Conservation (phyloP, 2,329 filamentous ascomycete genomes). For the Epichloe aotearoae region DNA sequence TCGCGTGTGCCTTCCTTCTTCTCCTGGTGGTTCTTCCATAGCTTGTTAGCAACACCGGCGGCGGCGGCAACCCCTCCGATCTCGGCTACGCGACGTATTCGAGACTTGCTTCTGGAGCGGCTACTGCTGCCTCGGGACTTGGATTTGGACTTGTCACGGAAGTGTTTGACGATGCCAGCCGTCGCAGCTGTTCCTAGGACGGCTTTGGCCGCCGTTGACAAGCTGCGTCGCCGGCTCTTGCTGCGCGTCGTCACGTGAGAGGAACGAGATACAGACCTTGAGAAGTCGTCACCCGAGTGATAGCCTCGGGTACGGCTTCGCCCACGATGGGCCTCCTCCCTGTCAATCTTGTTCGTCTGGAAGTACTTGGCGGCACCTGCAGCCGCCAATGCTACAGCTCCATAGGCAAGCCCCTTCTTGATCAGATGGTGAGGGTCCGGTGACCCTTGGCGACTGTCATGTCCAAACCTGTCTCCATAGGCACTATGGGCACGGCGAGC, state of each 20-base stretch:
- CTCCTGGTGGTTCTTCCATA: constrained; percentile 47
- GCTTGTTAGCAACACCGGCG: constrained; percentile 45
- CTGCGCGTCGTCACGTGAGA: constrained; percentile 26
- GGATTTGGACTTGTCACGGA: constrained; percentile 37
- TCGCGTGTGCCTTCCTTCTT: constrained; percentile 39
- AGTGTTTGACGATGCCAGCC: constrained; percentile 44
- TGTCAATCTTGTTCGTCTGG: constrained; percentile 45
- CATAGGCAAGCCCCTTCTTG: constrained; percentile 49
- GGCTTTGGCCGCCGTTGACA: constrained; percentile 40
- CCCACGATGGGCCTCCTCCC: constrained; percentile 44
- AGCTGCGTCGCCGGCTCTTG: constrained; percentile 31
- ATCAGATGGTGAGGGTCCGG: constrained; percentile 34
- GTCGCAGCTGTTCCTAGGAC: constrained; percentile 44
- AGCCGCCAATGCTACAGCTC: constrained; percentile 49
- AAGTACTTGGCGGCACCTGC: constrained; percentile 54
- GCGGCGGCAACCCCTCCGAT: constrained; percentile 49
- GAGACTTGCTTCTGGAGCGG: constrained; percentile 31
- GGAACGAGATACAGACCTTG: constrained; percentile 22
- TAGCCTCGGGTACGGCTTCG: constrained; percentile 36
- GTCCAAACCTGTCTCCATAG: constrained; percentile 38
- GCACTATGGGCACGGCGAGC: constrained; percentile 46
- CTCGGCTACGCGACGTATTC: constrained; percentile 41
- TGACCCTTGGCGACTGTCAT: constrained; percentile 21
- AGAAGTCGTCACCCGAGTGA: constrained; percentile 28
- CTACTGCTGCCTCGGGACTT: constrained; percentile 13